Percentiles rank a stretch among this genome's conserved stretches.
Conservation (phyloP, 208 protist species). For the Porcisia hertigi region DNA sequence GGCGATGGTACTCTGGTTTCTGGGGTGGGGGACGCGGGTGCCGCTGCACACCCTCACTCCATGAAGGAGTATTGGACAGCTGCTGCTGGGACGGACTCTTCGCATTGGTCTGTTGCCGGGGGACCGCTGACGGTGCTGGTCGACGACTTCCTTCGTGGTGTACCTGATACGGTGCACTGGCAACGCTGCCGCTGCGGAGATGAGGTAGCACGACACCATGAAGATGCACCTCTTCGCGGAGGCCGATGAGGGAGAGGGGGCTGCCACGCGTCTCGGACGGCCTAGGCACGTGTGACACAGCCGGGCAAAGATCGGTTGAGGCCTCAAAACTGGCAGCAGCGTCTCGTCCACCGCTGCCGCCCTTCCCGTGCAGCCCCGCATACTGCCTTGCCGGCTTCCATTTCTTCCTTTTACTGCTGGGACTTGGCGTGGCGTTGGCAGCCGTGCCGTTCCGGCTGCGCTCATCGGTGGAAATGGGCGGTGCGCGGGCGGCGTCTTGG, state of each 20-base stretch:
- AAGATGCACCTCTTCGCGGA: not conserved
- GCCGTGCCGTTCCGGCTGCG: not conserved
- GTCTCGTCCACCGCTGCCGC: not conserved
- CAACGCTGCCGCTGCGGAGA: not conserved
- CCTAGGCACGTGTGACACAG: constrained; percentile 1
- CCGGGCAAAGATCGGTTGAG: not conserved
- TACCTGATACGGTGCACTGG: constrained; percentile 7
- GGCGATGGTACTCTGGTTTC: not conserved
- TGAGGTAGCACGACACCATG: not conserved
- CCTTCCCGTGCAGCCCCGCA: not conserved
- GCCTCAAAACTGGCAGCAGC: not conserved
- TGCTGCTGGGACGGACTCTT: not conserved
- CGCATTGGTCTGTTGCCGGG: not conserved
- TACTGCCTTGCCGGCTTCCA: not conserved
- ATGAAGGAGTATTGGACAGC: not conserved
- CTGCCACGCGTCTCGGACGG: constrained; percentile 7
- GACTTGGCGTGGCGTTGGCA: not conserved
- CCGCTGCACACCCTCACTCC: not conserved
- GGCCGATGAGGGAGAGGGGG: constrained; percentile 8
- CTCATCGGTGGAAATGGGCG: not conserved
- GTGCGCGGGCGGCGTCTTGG: not conserved
- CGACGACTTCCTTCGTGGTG: not conserved
- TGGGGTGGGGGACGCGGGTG: not conserved
- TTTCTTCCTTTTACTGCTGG: not conserved
- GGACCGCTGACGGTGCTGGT: not conserved